These are phyloP conservation scores for Neofusicoccum umdonicola DNA, from an alignment of 2,329 filamentous ascomycete genomes.

Conservation along the genomic window DNA sequence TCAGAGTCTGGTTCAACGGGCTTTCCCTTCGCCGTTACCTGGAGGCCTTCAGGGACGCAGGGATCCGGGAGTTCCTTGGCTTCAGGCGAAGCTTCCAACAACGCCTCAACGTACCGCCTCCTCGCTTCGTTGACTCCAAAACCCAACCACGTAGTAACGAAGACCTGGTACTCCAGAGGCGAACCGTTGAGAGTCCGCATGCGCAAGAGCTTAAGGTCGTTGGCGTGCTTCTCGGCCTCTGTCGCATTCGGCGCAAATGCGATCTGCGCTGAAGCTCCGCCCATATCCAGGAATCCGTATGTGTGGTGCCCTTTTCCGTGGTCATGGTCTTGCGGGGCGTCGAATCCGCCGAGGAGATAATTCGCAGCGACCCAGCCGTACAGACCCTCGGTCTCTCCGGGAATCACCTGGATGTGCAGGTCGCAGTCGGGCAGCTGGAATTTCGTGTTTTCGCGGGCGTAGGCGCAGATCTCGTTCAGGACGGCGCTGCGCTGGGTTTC, in stretches of 20 bases:
- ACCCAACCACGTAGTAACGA: slow-evolving; percentile 94
- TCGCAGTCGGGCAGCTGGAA: slow-evolving; percentile 90
- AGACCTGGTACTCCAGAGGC: slow-evolving; percentile 78
- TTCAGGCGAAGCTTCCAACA: slow-evolving; percentile 65
- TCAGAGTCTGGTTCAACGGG: slow-evolving; percentile 48
- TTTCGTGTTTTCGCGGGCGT: slow-evolving; percentile 70
- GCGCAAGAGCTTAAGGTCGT: slow-evolving; percentile 83
- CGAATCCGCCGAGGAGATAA: slow-evolving; percentile 88
- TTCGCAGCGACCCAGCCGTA: slow-evolving; percentile 98
- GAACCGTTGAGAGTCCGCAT: slow-evolving; percentile 79
- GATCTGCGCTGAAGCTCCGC: slow-evolving; percentile 94
- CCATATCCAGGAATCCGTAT: slow-evolving; percentile 98
- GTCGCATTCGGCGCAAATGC: slow-evolving; percentile 94
- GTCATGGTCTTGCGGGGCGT: slow-evolving; percentile 68
- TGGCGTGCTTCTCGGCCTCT: slow-evolving; percentile 82
- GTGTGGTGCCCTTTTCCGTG: slow-evolving; percentile 90
- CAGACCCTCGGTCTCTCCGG: slow-evolving; percentile 90
- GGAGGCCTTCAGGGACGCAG: slow-evolving; percentile 78
- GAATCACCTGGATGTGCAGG: slow-evolving; percentile 87
- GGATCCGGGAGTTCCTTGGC: slow-evolving; percentile 79
- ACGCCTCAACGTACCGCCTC: slow-evolving; percentile 72
- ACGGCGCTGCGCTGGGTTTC: slow-evolving; percentile 69
- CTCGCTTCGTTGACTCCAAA: slow-evolving; percentile 96
- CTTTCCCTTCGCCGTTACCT: slow-evolving; percentile 70
- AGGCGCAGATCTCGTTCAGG: slow-evolving; percentile 76